Percentiles rank a stretch among this genome's conserved stretches.
These are phyloP conservation scores for Pythium periplocum DNA, from an alignment of 352 stramenopile species.

Conservation along the genomic window DNA sequence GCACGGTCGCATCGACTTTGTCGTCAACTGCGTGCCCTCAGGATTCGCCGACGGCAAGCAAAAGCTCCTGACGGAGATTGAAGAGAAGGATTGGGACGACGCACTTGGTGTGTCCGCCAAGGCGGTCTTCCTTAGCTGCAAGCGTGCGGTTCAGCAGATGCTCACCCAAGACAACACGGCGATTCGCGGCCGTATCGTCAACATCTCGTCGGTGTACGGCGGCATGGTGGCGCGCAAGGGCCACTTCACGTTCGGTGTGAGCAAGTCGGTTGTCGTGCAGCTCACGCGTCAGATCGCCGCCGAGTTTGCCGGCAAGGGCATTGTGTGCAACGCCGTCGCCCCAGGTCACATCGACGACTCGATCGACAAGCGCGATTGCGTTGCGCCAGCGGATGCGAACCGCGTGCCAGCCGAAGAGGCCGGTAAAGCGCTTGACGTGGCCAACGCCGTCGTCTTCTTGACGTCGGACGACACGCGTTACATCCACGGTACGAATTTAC, in stretches of 20 bases:
- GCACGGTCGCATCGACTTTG: constrained; percentile 64
- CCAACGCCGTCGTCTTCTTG: constrained; percentile 65
- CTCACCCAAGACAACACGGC: constrained; percentile 47
- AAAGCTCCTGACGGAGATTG: constrained; percentile 30
- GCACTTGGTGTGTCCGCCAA: constrained; percentile 59
- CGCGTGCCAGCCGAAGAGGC: constrained; percentile 48
- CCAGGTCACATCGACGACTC: constrained; percentile 63
- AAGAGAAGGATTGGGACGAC: constrained; percentile 45
- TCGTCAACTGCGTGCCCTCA: constrained; percentile 56
- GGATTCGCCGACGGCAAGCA: constrained; percentile 28
- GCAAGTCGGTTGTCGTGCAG: constrained; percentile 58
- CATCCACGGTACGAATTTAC: constrained; percentile 54
- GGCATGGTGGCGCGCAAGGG: constrained; percentile 50
- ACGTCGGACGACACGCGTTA: constrained; percentile 60
- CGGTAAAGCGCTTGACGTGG: constrained; percentile 57
- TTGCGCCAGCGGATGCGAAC: constrained; percentile 36
- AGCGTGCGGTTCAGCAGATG: constrained; percentile 57
- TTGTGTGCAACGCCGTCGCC: constrained; percentile 59
- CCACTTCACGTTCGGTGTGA: constrained; percentile 60
- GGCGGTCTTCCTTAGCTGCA: constrained; percentile 63
- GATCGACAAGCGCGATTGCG: constrained; percentile 47
- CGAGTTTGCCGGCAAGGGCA: constrained; percentile 51
- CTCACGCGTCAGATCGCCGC: constrained; percentile 59
- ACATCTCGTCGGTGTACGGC: constrained; percentile 52
- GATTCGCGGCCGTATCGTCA: constrained; percentile 58